These are phyloP conservation scores for Colletotrichum sublineola DNA, from an alignment of 2,329 filamentous ascomycete genomes.

Conservation along the genomic window DNA sequence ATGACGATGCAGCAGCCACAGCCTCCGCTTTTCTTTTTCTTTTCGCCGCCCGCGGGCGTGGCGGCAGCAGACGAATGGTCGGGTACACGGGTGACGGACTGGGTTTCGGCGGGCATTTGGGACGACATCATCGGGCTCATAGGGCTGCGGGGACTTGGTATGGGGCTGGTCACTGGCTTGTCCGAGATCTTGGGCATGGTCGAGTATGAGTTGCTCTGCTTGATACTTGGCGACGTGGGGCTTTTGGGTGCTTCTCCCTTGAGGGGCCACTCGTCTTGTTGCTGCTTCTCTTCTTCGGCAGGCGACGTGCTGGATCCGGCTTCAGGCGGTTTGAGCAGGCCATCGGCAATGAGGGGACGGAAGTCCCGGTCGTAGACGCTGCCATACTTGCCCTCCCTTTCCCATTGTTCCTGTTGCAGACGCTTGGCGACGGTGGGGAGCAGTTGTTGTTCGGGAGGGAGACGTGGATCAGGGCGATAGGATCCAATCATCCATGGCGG, in stretches of 20 bases:
- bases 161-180: slow-evolving; percentile 54
- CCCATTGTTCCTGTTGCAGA: slow-evolving; percentile 95
- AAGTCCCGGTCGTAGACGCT: slow-evolving; percentile 90
- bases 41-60: slow-evolving; percentile 45
- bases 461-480: slow-evolving; percentile 93
- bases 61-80: slow-evolving; percentile 32
- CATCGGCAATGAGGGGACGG: slow-evolving; percentile 80
- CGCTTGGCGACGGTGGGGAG: slow-evolving; percentile 93
- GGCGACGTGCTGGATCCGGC: slow-evolving; percentile 44
- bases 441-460: slow-evolving; percentile 95
- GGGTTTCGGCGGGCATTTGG: slow-evolving; percentile 47
- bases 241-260: slow-evolving; percentile 62
- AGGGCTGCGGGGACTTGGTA: slow-evolving; percentile 63
- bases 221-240: slow-evolving; percentile 53
- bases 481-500: slow-evolving; percentile 95
- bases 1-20: slow-evolving; percentile 67
- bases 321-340: slow-evolving; percentile 62
- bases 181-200: slow-evolving; percentile 73
- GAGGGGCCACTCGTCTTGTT: slow-evolving; percentile 71
- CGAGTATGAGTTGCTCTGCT: slow-evolving; percentile 67
- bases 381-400: slow-evolving; percentile 88
- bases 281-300: slow-evolving; percentile 50
- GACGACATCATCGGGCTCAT: slow-evolving; percentile 47
- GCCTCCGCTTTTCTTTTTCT: slow-evolving; percentile 57
- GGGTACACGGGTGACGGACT: slow-evolving; percentile 44